Base-by-base conservation (phyloP, 148 eudicot species). In the Polygonum aviculare region DNA sequence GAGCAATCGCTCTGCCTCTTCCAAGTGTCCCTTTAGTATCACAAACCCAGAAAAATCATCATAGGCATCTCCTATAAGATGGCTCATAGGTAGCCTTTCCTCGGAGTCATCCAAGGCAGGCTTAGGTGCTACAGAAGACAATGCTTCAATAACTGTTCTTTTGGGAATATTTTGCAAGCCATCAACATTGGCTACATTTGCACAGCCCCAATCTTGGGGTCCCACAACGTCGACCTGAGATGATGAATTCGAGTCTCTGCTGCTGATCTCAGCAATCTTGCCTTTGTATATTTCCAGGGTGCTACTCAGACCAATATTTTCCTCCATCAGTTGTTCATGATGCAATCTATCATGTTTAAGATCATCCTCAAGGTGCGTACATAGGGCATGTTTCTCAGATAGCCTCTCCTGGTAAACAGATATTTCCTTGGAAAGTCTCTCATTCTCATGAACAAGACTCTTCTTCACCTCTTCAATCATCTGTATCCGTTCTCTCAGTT, bases 311-410 rank as follows among this genome's bases (percentile, higher is more conserved):
- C 54, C 47, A 48, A 81, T 80, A 77, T 90, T 90, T 77, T 90
- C 94, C 78, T 84, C 83, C n/a, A 83, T 82, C 48, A 87, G 79
- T 78, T 86, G 85, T 72, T 87, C 88, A 81, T 88, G 80, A n/a
- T 49, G 87, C 78, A 80, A 75, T 75, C 75, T 80, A 77, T 86
- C 89, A 75, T 85, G 89, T 81, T 79, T 84, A 33, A 91, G 79
- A 78, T 85, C 86, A 84, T 83, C 80, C 82, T 81, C 82, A 60
- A 83, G 86, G 82, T 86, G 85, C 47, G 50, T 14, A 52, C 75
- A 40, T 78, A 81, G 85, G 63, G 73, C 72, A 81, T 87, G 84
- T 78, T 91, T 85, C 33, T 70, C 74, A 36, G 80, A 82, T 63
- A 83, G 78, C 76, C 85, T 84, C 75, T 86, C 86, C 80, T 83